These are phyloP conservation scores for Neopestalotiopsis sp. DNA, from an alignment of 2,329 filamentous ascomycete species.

Conservation along the genomic window DNA sequence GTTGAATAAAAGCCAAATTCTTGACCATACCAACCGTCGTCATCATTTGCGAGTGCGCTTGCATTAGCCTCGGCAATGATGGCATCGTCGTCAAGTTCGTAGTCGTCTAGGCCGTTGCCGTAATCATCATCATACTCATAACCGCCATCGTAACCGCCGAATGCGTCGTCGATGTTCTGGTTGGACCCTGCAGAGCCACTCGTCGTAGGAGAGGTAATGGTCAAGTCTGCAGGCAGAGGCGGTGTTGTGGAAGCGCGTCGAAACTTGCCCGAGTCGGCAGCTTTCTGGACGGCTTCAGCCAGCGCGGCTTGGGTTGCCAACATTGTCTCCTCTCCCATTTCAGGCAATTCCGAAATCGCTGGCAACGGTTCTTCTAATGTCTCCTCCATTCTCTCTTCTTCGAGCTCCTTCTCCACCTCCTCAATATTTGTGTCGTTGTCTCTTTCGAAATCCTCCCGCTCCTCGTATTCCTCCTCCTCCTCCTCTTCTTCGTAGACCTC, in stretches of 20 bases:
- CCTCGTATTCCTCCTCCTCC: slow-evolving; percentile 22
- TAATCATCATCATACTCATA: slow-evolving; percentile 71
- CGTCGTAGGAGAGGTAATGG: slow-evolving; percentile 39
- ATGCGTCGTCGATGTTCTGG: slow-evolving; percentile 34
- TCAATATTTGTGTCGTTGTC: background rate
- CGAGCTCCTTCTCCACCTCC: background rate
- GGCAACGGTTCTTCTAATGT: slow-evolving; percentile 25
- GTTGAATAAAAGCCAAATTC: slow-evolving; percentile 95
- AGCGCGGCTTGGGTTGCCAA: slow-evolving; percentile 84
- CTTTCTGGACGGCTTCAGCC: slow-evolving; percentile 79
- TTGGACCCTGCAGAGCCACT: slow-evolving; percentile 29
- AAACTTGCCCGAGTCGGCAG: slow-evolving; percentile 78
- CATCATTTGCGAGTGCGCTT: slow-evolving; percentile 88
- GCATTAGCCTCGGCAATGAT: slow-evolving; percentile 97
- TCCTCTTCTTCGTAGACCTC: slow-evolving; percentile 20
- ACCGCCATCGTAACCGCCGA: slow-evolving; percentile 58
- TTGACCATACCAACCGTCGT: slow-evolving; percentile 91
- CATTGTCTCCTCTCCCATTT: slow-evolving; percentile 35
- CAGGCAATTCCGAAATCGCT: slow-evolving; percentile 21
- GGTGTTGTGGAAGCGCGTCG: slow-evolving; percentile 58
- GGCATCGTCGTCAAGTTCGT: slow-evolving; percentile 79
- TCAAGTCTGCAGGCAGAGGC: slow-evolving; percentile 39
- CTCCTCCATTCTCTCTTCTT: slow-evolving; percentile 17
- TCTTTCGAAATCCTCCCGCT: background rate
- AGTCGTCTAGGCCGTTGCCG: slow-evolving; percentile 57